Percentiles rank a stretch among this genome's conserved stretches.
Conservation (phyloP, 2,329 filamentous ascomycete species). For the Fusarium chuoi region DNA sequence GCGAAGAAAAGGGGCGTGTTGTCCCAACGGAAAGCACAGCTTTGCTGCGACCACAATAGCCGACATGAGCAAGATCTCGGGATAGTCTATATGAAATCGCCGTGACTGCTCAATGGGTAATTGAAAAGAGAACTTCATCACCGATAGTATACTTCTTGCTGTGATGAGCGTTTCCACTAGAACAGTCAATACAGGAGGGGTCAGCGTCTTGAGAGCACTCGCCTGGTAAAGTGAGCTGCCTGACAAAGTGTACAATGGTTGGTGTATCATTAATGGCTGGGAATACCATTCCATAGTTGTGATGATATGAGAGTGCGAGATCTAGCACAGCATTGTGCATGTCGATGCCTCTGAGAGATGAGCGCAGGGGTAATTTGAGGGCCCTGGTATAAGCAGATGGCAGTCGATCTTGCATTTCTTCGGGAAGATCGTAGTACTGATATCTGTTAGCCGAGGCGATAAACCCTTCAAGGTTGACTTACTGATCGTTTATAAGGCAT, state of each 20-base stretch:
- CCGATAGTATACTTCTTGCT: slow-evolving; percentile 57
- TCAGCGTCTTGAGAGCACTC: slow-evolving; percentile 42
- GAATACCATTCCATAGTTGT: slow-evolving; percentile 75
- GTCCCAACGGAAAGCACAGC: slow-evolving; percentile 79
- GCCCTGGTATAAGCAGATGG: slow-evolving; percentile 68
- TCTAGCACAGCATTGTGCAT: slow-evolving; percentile 74
- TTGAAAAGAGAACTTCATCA: slow-evolving; percentile 61
- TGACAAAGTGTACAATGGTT: slow-evolving; percentile 75
- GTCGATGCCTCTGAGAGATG: slow-evolving; percentile 60
- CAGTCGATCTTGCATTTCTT: slow-evolving; percentile 72
- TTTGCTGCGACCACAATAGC: slow-evolving; percentile 82
- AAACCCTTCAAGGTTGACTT: slow-evolving; percentile 42
- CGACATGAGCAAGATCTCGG: slow-evolving; percentile 79
- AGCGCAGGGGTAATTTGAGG: slow-evolving; percentile 62
- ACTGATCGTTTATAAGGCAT: slow-evolving; percentile 78
- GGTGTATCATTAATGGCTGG: slow-evolving; percentile 78
- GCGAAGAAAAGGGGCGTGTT: slow-evolving; percentile 54
- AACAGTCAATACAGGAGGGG: slow-evolving; percentile 40
- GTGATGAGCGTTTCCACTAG: slow-evolving; percentile 63
- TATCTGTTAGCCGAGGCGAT: not conserved
- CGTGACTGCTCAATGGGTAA: slow-evolving; percentile 62
- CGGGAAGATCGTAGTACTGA: slow-evolving; percentile 67
- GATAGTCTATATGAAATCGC: slow-evolving; percentile 66
- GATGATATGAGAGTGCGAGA: slow-evolving; percentile 70
- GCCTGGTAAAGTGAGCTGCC: slow-evolving; percentile 80